Base-by-base conservation (phyloP, 495 filamentous ascomycete species). In the Apiosordaria backusii region DNA sequence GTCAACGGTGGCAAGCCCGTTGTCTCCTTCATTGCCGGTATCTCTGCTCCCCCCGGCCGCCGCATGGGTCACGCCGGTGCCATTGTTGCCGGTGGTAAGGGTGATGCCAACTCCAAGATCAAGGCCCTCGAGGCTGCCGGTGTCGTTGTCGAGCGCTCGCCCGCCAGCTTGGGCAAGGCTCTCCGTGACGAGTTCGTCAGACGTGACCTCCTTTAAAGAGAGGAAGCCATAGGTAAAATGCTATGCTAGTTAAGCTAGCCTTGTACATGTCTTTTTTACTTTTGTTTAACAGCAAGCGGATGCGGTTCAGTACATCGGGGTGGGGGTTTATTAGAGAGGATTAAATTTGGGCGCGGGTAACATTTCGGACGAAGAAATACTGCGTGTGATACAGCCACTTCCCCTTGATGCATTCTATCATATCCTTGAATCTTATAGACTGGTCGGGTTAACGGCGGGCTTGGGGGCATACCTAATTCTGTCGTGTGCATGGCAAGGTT, bases 21-120 rank as follows among this genome's bases (percentile, higher is more conserved):
- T 63, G 95, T 99, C 64, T 90, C 89, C 77, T 99, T 99, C 82
- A 99, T 99, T 75, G 95, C 95, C 69, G 95, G 95, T 81, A 97
- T 99, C 80, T 93, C 90, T 65, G 95, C 95, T 65, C 95, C 95
- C 64, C 93, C 95, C 50, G 95, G 95, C 75, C 86, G 95, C 74
- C 89, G 95, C 75, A 99, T 98, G 95, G 95, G 95, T 69, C 95
- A 99, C 84, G 95, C 95, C 71, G 95, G 90, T 82, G 95, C 95
- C 73, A 99, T 99, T 76, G 93, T 99, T 60, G 90, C 90, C 71
- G 95, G 95, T 72, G 95, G 95, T 65, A 97, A 97, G 87, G 95
- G 95, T 75, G 95, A 91, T 75, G 95, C 95, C 62, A 90, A 97
- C 81, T 96, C 92, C 68, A 99, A 99, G 88, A 99, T 99, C 79